These are phyloP conservation scores for Sophora flavescens DNA, from an alignment of 306 rosid species.

Conservation along the genomic window DNA sequence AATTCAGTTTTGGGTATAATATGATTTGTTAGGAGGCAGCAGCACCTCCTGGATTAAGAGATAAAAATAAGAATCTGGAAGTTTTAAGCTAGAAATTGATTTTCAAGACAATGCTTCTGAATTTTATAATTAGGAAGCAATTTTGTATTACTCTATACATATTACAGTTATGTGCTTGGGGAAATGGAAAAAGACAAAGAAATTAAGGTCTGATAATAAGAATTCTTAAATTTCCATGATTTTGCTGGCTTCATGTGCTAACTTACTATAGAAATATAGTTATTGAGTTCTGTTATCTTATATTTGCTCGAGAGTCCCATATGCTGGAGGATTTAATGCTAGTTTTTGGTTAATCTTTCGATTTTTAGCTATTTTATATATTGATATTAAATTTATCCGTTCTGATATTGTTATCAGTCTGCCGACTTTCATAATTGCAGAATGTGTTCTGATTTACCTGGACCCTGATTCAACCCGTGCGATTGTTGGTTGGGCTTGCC, in stretches of 20 bases:
- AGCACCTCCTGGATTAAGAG: conserved; percentile 3
- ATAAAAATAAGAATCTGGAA: conserved; percentile 12
- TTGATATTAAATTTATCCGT: conserved; percentile 46
- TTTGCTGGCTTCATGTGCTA: neutral
- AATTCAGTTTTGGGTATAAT: neutral
- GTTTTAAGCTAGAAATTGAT: neutral
- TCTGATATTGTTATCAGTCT: conserved; percentile 89
- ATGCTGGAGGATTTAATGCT: conserved; percentile 12
- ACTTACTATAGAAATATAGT: conserved; percentile 5
- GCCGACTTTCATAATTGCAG: conserved; percentile 99
- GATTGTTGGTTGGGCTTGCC: conserved; percentile 89
- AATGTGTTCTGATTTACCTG: conserved; percentile 97
- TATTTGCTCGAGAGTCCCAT: conserved; percentile 18
- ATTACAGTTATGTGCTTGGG: conserved; percentile 29
- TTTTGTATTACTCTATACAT: conserved; percentile 19
- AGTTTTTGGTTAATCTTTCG: conserved; percentile 2
- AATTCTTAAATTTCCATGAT: conserved; percentile 18
- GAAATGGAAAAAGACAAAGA: conserved; percentile 1
- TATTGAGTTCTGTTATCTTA: conserved; percentile 18
- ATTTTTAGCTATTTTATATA: neutral
- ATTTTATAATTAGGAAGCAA: neutral
- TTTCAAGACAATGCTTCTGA: neutral
- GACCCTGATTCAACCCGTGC: conserved; percentile 85
- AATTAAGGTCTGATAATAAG: neutral
- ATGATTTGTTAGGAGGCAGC: neutral